Evolutionary conservation across 208 protist species (phyloP), one percentile per base, ranked within the genome.

Genomic region (Phytomonas sp.): DNA sequence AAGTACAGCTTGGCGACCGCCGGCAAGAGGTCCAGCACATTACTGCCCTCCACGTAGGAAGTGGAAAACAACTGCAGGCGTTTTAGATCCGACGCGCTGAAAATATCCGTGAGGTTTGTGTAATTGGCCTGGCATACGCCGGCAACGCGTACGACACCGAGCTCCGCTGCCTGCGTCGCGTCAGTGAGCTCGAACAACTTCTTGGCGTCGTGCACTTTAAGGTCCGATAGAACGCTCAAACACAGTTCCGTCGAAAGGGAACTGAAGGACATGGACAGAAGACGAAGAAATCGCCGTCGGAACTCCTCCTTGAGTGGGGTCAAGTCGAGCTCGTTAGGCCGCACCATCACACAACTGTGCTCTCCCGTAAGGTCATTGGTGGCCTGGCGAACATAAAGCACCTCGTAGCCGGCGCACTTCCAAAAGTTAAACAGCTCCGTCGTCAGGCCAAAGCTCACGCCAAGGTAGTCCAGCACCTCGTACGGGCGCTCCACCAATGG

Each of bases 301-400:
- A 99, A 99, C 82, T 99, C 97, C 59, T 66, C 63, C 30, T 86
- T 77, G 10, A 94, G 80, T 12, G 84, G 71, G 19, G 66, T 31
- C 16, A 94, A 36, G 45, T 90, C 81, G 68, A 92, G 84, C 60
- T 82, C 90, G 67, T 94, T 80, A 6, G 88, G 80, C 26, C 74
- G 79, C 34, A 99, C 74, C 97, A 99, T 99, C 52, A 99, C 98
- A 66, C 94, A 98, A 52, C 98, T 98, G 83, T 99, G 96, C 88
- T 99, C 99, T 5, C 99, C 98, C 14, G 99, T 99, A 29, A 99
- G 79, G 67, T 99, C 98, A 76, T 99, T 99, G 16, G 86, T 60
- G 12, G 79, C 83, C 71, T 97, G 92, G 5, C 97, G 87, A 60
- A 98, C 71, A 78, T 99, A 98, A 12, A 98, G 76, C 1, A 95